These are phyloP conservation scores for Anisodus acutangulus DNA, from an alignment of 257 asterid genomes.

Conservation along the genomic window DNA sequence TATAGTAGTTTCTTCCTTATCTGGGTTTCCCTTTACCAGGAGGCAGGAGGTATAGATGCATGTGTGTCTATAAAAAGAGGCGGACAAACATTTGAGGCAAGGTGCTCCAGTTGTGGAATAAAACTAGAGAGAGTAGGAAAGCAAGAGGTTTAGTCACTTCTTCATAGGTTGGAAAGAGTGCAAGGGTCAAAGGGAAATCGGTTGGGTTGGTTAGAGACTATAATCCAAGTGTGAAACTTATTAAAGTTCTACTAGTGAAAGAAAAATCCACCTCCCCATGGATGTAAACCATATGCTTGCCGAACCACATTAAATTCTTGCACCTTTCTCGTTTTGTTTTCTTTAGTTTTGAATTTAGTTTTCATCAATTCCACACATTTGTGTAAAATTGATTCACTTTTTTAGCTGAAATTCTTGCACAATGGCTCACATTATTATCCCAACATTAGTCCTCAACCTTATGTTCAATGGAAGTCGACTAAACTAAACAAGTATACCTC, in stretches of 20 bases:
- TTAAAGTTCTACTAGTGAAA: background rate
- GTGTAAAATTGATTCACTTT: background rate
- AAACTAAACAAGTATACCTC: background rate
- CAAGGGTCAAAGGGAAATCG: background rate
- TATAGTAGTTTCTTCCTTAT: background rate
- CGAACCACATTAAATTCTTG: background rate
- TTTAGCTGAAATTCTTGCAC: conserved; percentile 2
- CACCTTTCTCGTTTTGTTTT: background rate
- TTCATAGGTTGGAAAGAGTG: conserved; percentile 22
- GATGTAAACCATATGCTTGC: conserved; percentile 1
- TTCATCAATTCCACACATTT: background rate
- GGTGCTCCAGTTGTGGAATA: background rate
- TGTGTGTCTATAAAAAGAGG: background rate
- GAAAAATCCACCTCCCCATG: background rate
- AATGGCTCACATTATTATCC: background rate
- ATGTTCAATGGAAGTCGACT: background rate
- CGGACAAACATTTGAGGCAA: background rate
- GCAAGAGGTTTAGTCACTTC: background rate
- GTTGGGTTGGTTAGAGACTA: conserved; percentile 4
- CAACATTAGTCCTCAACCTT: conserved; percentile 4
- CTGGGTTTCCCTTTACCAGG: background rate
- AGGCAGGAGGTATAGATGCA: background rate
- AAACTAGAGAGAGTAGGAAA: conserved; percentile 21
- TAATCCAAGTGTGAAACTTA: background rate
- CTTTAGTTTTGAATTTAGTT: background rate